Base-by-base conservation (phyloP, 805 yeast genomes). In the Yamadazyma sp. region DNA sequence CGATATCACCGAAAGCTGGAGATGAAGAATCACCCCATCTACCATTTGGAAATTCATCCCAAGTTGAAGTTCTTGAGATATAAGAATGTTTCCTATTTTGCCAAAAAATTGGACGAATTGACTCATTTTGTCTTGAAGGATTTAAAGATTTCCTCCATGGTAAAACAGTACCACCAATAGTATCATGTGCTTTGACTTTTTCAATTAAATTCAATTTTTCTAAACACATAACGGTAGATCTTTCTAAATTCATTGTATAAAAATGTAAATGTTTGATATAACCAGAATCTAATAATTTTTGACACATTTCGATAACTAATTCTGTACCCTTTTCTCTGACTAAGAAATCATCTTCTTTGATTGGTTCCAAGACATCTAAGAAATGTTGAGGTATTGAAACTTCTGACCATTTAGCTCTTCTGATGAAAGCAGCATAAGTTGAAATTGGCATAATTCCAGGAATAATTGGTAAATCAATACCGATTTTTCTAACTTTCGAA, bases 391-490 rank as follows among this genome's bases (percentile, higher is more conserved):
- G 98, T 40, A 93, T 73, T 26, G 73, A 61, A 49, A 93, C 81
- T 52, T 85, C 83, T 40, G 95, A 87, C 98, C 98, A 93, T 36
- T 79, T 79, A 13, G 96, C 96, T 58, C 98, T 78, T 67, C 98
- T 82, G 44, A 88, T 60, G 57, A 93, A 93, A 3, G 96, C 79
- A 17, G 94, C 84, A 62, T 91, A 89, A 3, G 96, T 86, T n/a
- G 95, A 80, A 39, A 93, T 89, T 15, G 98, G 98, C 98, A 93
- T 93, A 60, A 93, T 88, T 10, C 98, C 98, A 1, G 98, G 98
- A 40, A 93, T 82, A 46, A 93, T 85, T 19, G 98, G 98, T 35
- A 86, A 79, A 25, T 70, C 69, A 44, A 93, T 75, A 15, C 96
- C 97, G 15, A 68, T 66, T 15, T 70, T 78, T 47, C 91, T 75